Evolutionary conservation across 768 basidiomycete genomes (phyloP).

Genomic region (Thelephora aurantiotincta): DNA sequence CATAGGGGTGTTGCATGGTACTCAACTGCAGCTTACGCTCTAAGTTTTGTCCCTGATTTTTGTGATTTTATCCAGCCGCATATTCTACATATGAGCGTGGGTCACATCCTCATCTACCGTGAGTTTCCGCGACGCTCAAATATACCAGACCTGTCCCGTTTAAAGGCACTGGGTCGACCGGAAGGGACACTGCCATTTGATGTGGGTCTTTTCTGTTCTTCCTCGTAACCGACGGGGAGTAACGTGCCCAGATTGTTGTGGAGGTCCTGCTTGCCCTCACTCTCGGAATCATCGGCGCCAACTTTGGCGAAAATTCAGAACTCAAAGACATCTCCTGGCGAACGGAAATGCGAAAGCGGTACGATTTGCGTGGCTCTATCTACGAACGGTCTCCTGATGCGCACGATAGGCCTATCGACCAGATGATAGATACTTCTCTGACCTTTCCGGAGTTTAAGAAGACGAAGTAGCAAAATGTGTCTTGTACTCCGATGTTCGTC

Average conservation of each 20-base stretch:
- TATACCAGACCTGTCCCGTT: slow-evolving; percentile 49
- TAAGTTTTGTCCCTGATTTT: no score
- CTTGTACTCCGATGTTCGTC: background rate
- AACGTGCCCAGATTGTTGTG: slow-evolving; percentile 37
- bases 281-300: slow-evolving; percentile 61
- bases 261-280: slow-evolving; percentile 52
- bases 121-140: slow-evolving; percentile 1
- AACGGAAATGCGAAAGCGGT: slow-evolving; percentile 80
- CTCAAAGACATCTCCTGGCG: slow-evolving; percentile 81
- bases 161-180: slow-evolving; percentile 63
- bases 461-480: background rate
- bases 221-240: no score
- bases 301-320: slow-evolving; percentile 41
- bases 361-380: slow-evolving; percentile 9
- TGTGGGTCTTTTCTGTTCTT: slow-evolving; percentile 22
- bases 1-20: background rate
- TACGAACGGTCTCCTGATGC: background rate
- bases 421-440: background rate
- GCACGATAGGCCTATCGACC: background rate
- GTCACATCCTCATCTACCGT: slow-evolving; percentile 13
- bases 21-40: no score
- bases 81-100: slow-evolving; percentile 72
- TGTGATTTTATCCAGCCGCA: slow-evolving; percentile 33
- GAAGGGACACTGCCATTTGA: slow-evolving; percentile 52
- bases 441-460: background rate